Evolutionary conservation across 805 yeast genomes (phyloP).

Genomic region (Kuraishia cidri): DNA sequence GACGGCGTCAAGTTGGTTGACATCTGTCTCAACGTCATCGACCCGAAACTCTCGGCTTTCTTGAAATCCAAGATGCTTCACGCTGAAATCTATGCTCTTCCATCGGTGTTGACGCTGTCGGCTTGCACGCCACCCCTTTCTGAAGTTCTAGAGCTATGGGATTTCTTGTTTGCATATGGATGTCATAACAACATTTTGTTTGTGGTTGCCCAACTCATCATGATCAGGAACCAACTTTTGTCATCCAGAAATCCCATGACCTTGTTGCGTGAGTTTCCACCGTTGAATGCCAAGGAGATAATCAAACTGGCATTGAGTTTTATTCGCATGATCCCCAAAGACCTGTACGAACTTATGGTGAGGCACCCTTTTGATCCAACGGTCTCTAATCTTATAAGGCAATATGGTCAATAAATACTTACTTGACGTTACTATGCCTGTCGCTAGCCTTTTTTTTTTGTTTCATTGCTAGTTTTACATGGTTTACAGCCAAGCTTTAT

Average conservation of each 20-base stretch:
- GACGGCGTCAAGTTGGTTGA: slow-evolving; percentile 73
- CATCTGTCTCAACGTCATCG: slow-evolving; percentile 58
- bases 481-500: no score
- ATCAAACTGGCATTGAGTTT: slow-evolving; percentile 75
- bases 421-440: not conserved
- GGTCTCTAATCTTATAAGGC: slow-evolving; percentile 10
- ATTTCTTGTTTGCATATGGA: slow-evolving; percentile 84
- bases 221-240: slow-evolving; percentile 57
- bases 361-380: slow-evolving; percentile 53
- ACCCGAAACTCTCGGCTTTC: slow-evolving; percentile 55
- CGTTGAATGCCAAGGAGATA: slow-evolving; percentile 60
- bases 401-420: not conserved
- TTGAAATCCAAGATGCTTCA: slow-evolving; percentile 58
- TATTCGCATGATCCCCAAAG: slow-evolving; percentile 62
- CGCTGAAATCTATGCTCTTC: slow-evolving; percentile 83
- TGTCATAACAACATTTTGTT: slow-evolving; percentile 80
- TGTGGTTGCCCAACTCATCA: slow-evolving; percentile 72
- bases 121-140: slow-evolving; percentile 83
- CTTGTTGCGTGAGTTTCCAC: slow-evolving; percentile 63
- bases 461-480: no score
- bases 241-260: slow-evolving; percentile 64
- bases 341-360: slow-evolving; percentile 51
- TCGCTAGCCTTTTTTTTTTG: no score
- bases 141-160: slow-evolving; percentile 80
- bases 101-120: slow-evolving; percentile 72